A percentile compares a stretch with the other conserved stretches of the same genome.
phyloP scores from a whole-genome alignment of 352 stramenopile species.

The Globisporangium cederbergense region DNA sequence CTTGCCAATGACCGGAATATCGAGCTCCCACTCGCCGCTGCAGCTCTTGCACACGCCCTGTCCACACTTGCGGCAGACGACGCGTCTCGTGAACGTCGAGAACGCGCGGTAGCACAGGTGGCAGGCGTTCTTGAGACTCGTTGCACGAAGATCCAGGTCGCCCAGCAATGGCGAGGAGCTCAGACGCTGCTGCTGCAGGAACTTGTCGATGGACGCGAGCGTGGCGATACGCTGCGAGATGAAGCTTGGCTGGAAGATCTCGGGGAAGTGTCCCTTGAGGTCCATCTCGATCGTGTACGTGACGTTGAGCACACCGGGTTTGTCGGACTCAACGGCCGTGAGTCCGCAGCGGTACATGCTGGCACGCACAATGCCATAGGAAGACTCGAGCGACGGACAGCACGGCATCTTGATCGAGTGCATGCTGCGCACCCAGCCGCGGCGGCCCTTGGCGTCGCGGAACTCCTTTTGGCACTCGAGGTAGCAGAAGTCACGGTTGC shows the following conservation, averaged over 20 bases:
- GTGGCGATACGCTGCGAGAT: constrained; percentile 62
- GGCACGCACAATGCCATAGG: constrained; percentile 65
- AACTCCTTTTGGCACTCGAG: constrained; percentile 87
- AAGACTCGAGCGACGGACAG: constrained; percentile 44
- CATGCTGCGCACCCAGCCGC: constrained; percentile 52
- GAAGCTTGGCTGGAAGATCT: constrained; percentile 66
- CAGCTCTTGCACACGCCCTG: constrained; percentile 74
- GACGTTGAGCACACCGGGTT: constrained; percentile 67
- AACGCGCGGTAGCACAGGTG: constrained; percentile 78
- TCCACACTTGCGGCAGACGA: constrained; percentile 76
- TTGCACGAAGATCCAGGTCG: constrained; percentile 59
- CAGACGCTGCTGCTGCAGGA: constrained; percentile 75
- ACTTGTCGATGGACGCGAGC: constrained; percentile 69
- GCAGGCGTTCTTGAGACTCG: constrained; percentile 29
- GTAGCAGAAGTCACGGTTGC: constrained; percentile 81
- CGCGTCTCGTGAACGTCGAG: constrained; percentile 35
- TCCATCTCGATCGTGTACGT: constrained; percentile 87
- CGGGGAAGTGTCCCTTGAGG: constrained; percentile 73
- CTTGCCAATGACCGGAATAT: constrained; percentile 71
- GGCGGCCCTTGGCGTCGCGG: constrained; percentile 46
- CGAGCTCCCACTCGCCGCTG: constrained; percentile 76
- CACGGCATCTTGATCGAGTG: constrained; percentile 59
- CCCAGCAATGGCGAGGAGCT: constrained; percentile 74
- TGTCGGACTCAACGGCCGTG: constrained; percentile 69
- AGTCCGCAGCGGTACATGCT: constrained; percentile 81